Evolutionary conservation across 2,329 filamentous ascomycete genomes (phyloP).

Genomic region (Fusarium anguioides): DNA sequence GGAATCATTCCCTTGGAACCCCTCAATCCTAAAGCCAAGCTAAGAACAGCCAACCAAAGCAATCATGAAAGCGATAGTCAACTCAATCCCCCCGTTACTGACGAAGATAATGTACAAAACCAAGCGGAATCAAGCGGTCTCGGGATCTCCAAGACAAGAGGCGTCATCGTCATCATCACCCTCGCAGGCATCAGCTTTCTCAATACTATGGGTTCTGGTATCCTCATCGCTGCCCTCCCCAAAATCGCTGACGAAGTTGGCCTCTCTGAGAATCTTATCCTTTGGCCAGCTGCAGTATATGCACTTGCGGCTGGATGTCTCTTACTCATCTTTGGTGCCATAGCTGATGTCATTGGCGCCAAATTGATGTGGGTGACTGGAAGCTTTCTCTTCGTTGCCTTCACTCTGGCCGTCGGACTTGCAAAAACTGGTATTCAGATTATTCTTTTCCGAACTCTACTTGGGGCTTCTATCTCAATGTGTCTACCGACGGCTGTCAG

Average conservation of each 20-base stretch:
- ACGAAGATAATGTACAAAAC: neutral
- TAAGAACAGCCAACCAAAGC: neutral
- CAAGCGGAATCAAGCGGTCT: neutral
- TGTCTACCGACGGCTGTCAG: conserved; percentile 53
- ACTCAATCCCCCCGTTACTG: rapidly evolving
- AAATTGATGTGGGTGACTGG: conserved; percentile 51
- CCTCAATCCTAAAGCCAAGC: neutral
- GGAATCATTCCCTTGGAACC: conserved; percentile 11
- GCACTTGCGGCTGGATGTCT: conserved; percentile 34
- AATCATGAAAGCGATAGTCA: neutral
- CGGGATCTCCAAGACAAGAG: conserved; percentile 17
- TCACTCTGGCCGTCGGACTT: conserved; percentile 51
- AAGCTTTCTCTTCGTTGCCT: conserved; percentile 47
- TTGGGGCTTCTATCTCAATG: conserved; percentile 53
- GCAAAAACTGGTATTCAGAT: conserved; percentile 51
- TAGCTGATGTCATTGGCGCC: conserved; percentile 53
- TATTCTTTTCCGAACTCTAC: conserved; percentile 51
- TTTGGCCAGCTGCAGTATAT: conserved; percentile 41
- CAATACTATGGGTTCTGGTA: conserved; percentile 43
- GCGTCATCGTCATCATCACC: conserved; percentile 24
- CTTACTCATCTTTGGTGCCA: conserved; percentile 51
- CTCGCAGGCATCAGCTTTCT: conserved; percentile 39
- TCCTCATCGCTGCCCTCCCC: conserved; percentile 38
- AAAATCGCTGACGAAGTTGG: conserved; percentile 35
- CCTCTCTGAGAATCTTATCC: conserved; percentile 32